Conservation (phyloP, 2,329 filamentous ascomycete species). For the Alternaria burnsii region DNA sequence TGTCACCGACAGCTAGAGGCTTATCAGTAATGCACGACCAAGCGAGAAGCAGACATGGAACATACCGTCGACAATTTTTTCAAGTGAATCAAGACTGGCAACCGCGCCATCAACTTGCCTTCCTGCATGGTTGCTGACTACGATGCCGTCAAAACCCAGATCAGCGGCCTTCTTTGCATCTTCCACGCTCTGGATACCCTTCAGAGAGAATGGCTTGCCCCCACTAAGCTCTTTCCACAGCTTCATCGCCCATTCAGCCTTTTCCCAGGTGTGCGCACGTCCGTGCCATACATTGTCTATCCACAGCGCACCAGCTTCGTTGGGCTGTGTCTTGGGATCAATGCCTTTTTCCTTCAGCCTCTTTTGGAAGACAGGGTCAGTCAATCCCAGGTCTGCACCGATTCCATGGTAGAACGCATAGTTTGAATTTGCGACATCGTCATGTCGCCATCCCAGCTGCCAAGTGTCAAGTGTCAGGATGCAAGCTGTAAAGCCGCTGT, state of each 20-base stretch:
- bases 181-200: slow-evolving; percentile 73
- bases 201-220: slow-evolving; percentile 68
- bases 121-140: slow-evolving; percentile 76
- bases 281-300: slow-evolving; percentile 73
- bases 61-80: slow-evolving; percentile 64
- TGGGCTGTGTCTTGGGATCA: slow-evolving; percentile 61
- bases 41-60: neutral
- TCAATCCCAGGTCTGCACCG: slow-evolving; percentile 66
- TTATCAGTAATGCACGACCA: neutral
- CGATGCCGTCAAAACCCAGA: slow-evolving; percentile 70
- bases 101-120: slow-evolving; percentile 70
- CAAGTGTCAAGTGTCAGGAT: slow-evolving; percentile 70
- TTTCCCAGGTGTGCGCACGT: slow-evolving; percentile 70
- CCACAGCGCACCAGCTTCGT: slow-evolving; percentile 67
- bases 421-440: slow-evolving; percentile 65
- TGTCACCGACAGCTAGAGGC: slow-evolving; percentile 57
- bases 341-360: slow-evolving; percentile 62
- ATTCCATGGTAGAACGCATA: slow-evolving; percentile 70
- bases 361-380: slow-evolving; percentile 67
- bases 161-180: slow-evolving; percentile 70
- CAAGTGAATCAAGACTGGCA: slow-evolving; percentile 66
- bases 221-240: slow-evolving; percentile 64
- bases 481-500: slow-evolving; percentile 64
- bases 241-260: slow-evolving; percentile 70
- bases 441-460: slow-evolving; percentile 69